phyloP scores from a whole-genome alignment of 2,329 filamentous ascomycete genomes.

The Pestalotiopsis sp. region DNA sequence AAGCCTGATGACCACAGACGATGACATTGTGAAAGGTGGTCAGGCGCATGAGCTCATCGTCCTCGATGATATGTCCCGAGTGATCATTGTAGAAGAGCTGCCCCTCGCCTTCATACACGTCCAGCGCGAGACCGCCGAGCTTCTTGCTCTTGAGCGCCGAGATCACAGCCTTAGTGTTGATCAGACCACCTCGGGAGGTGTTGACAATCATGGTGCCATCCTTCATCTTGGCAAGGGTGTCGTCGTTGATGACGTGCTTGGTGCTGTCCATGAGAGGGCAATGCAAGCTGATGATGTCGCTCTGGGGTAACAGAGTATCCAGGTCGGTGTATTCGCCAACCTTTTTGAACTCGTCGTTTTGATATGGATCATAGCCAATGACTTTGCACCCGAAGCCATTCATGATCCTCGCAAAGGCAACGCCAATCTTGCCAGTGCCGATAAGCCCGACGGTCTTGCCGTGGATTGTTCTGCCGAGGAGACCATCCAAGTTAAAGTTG shows the following conservation, averaged over 20 bases:
- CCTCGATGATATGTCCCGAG: constrained; percentile 65
- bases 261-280: constrained; percentile 65
- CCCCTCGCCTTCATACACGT: constrained; percentile 70
- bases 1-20: constrained; percentile 69
- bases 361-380: constrained; percentile 62
- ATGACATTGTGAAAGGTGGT: constrained; percentile 71
- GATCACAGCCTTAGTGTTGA: constrained; percentile 63
- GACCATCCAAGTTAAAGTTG: constrained; percentile 67
- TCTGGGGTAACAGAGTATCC: constrained; percentile 52
- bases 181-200: constrained; percentile 66
- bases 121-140: constrained; percentile 64
- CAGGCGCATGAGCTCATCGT: constrained; percentile 66
- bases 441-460: constrained; percentile 69
- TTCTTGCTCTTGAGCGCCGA: constrained; percentile 60
- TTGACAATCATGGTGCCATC: constrained; percentile 64
- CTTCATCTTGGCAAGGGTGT: constrained; percentile 58
- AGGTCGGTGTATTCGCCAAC: constrained; percentile 56
- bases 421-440: constrained; percentile 66
- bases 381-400: constrained; percentile 65
- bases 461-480: constrained; percentile 61
- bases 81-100: constrained; percentile 67
- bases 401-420: constrained; percentile 63
- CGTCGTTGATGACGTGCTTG: constrained; percentile 59
- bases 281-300: constrained; percentile 66
- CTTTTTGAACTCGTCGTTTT: constrained; percentile 47